Conservation (phyloP, 2,329 filamentous ascomycete genomes). For the Colletotrichum sidae region DNA sequence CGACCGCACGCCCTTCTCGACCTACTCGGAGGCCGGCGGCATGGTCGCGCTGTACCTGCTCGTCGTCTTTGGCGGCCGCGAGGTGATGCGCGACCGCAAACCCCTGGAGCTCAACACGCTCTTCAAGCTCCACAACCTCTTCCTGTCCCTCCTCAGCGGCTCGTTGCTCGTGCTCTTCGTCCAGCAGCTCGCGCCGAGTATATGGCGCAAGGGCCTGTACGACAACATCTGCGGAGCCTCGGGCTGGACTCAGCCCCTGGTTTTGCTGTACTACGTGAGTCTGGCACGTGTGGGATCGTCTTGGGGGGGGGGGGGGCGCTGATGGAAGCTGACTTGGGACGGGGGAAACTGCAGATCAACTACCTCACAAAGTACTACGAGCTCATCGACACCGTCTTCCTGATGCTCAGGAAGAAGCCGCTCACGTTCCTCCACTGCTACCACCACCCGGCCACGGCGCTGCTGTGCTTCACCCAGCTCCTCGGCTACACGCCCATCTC, state of each 20-base stretch:
- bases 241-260: constrained; percentile 86
- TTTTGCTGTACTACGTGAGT: constrained; percentile 88
- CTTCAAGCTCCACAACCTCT: constrained; percentile 91
- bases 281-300: neutral
- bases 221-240: constrained; percentile 78
- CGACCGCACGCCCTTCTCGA: constrained; percentile 84
- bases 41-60: constrained; percentile 83
- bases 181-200: constrained; percentile 82
- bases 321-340: constrained; percentile 30
- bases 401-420: constrained; percentile 95
- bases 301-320: no score
- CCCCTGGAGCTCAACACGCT: constrained; percentile 81
- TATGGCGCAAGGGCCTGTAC: constrained; percentile 81
- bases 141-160: constrained; percentile 81
- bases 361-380: constrained; percentile 93
- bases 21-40: constrained; percentile 75
- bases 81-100: constrained; percentile 82
- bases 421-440: constrained; percentile 94
- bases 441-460: constrained; percentile 88
- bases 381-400: constrained; percentile 86
- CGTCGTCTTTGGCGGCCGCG: constrained; percentile 85
- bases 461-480: constrained; percentile 91
- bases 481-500: constrained; percentile 86
- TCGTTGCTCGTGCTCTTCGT: constrained; percentile 79
- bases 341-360: constrained; percentile 73